phyloP scores from a whole-genome alignment of 2,329 filamentous ascomycete genomes.

The Diaporthe sp. region DNA sequence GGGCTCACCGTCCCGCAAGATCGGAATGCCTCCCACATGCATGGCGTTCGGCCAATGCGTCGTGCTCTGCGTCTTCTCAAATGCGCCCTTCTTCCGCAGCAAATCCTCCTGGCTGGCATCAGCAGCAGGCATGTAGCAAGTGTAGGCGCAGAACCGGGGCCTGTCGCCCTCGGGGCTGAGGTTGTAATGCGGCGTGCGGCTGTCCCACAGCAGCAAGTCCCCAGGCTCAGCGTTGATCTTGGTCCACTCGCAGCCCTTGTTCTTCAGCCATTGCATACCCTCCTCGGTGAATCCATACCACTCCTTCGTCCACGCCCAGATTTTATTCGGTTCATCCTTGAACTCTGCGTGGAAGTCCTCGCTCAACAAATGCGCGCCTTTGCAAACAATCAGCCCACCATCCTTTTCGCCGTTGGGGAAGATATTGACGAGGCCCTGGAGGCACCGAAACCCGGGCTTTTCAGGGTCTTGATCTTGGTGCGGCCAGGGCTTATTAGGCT shows the following conservation, averaged over 20 bases:
- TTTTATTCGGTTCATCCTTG: conserved; percentile 49
- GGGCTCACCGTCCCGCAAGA: not conserved
- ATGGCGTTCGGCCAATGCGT: conserved; percentile 27
- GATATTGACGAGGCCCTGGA: conserved; percentile 61
- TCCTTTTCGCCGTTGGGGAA: conserved; percentile 60
- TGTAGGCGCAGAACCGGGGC: conserved; percentile 54
- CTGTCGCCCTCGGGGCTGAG: conserved; percentile 49
- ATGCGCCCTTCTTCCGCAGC: conserved; percentile 51
- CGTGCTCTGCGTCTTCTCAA: conserved; percentile 45
- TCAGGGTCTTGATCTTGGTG: conserved; percentile 61
- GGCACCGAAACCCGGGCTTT: conserved; percentile 62
- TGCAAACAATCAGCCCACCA: conserved; percentile 59
- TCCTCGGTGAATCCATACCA: conserved; percentile 53
- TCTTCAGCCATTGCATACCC: conserved; percentile 55
- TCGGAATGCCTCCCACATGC: not conserved
- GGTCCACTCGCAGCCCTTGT: conserved; percentile 50
- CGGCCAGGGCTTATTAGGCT: conserved; percentile 58
- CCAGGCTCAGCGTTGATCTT: conserved; percentile 59
- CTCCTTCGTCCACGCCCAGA: conserved; percentile 50
- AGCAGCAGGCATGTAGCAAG: conserved; percentile 52
- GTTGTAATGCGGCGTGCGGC: conserved; percentile 58
- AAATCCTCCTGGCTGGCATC: conserved; percentile 53
- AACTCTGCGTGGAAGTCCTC: conserved; percentile 49
- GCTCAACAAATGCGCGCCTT: conserved; percentile 53
- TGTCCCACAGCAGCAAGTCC: conserved; percentile 55